These are phyloP conservation scores for Didymella segeticola DNA, from an alignment of 2,329 filamentous ascomycete genomes.

Conservation along the genomic window DNA sequence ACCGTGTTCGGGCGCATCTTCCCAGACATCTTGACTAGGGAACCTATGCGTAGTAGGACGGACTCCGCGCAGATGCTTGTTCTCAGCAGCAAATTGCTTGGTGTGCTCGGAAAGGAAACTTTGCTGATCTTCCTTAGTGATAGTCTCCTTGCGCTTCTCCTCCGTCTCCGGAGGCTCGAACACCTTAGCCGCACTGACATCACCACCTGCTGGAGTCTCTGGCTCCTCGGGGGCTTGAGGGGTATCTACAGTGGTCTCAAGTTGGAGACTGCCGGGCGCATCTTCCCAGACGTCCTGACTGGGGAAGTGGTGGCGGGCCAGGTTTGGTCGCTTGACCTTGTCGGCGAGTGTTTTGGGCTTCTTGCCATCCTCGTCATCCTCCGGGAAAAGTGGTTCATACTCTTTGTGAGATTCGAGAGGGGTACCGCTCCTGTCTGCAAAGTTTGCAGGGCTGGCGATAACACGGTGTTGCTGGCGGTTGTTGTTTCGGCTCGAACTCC, in stretches of 20 bases:
- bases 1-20: constrained; percentile 86
- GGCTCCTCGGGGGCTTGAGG: constrained; percentile 68
- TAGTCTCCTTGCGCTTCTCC: constrained; percentile 55
- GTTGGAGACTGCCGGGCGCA: constrained; percentile 82
- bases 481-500: constrained; percentile 59
- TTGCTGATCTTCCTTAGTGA: constrained; percentile 51
- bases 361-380: constrained; percentile 67
- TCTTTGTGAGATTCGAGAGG: constrained; percentile 88
- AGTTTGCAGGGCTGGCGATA: constrained; percentile 47
- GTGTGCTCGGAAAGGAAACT: constrained; percentile 54
- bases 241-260: constrained; percentile 79
- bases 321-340: constrained; percentile 61
- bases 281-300: constrained; percentile 99
- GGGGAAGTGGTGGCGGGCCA: constrained; percentile 73
- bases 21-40: constrained; percentile 92
- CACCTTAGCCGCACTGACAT: constrained; percentile 41
- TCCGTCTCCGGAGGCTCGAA: constrained; percentile 60
- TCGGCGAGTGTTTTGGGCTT: constrained; percentile 60
- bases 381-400: constrained; percentile 93
- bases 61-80: constrained; percentile 62
- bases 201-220: constrained; percentile 46
- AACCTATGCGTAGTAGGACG: constrained; percentile 71
- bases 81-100: constrained; percentile 63
- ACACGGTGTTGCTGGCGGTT: constrained; percentile 61
- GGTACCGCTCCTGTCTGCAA: constrained; percentile 62